These are phyloP conservation scores for Malassezia globosa DNA, from an alignment of 1,284 basidiomycete species.

Conservation along the genomic window DNA sequence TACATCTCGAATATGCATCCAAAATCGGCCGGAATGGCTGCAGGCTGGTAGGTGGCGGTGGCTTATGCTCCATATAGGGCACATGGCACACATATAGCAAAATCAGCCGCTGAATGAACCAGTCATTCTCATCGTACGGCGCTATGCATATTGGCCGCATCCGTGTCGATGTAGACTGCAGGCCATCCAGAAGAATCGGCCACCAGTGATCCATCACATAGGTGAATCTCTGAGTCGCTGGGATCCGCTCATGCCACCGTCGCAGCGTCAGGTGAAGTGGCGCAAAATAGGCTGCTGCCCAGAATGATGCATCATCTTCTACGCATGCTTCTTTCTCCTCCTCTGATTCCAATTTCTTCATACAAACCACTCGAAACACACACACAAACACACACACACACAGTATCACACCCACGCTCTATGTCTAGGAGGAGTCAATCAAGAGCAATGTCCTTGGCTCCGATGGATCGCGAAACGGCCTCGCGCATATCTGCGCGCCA, in stretches of 20 bases:
- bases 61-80: slow-evolving; percentile 4
- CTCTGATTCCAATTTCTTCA: too few species aligned
- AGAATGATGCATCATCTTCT: too few species aligned
- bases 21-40: slow-evolving; percentile 12
- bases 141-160: neutral
- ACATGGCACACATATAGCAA: slow-evolving; percentile 12
- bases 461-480: too few species aligned
- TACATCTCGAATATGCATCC: neutral
- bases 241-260: neutral
- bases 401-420: too few species aligned
- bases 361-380: too few species aligned
- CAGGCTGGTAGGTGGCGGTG: neutral
- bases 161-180: neutral
- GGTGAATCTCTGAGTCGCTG: slow-evolving; percentile 2
- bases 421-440: too few species aligned
- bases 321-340: too few species aligned
- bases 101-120: slow-evolving; percentile 2
- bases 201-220: neutral
- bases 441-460: too few species aligned
- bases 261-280: slow-evolving; percentile 2
- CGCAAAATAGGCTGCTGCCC: slow-evolving; percentile 6
- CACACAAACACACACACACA: too few species aligned
- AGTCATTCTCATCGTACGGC: neutral
- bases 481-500: too few species aligned
- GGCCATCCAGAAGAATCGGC: slow-evolving; percentile 3